Conservation (phyloP, 805 yeast species). For the Ogataea siamensis region DNA sequence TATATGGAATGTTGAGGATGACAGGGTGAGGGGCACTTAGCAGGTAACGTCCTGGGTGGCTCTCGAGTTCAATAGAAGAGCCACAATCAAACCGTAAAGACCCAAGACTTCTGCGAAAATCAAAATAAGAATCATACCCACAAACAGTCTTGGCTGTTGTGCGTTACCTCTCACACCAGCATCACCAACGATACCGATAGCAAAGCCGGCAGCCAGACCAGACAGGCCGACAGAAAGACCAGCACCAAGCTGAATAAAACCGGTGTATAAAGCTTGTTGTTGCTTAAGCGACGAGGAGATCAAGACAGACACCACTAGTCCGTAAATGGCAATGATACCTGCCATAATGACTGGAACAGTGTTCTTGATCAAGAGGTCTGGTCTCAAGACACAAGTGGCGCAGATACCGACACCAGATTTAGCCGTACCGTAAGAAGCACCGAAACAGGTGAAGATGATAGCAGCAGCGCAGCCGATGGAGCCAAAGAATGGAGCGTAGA, state of each 20-base stretch:
- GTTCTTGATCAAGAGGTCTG: conserved; percentile 89
- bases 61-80: conserved; percentile 94
- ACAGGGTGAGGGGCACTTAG: conserved; percentile 36
- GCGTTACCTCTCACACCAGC: conserved; percentile 99
- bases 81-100: conserved; percentile 89
- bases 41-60: conserved; percentile 90
- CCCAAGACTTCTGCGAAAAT: conserved; percentile 16
- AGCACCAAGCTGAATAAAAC: conserved; percentile 97
- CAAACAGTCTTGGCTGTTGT: conserved; percentile 97
- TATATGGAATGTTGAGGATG: conserved; percentile 8
- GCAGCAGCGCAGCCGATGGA: conserved; percentile 99
- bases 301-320: conserved; percentile 92
- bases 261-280: conserved; percentile 90
- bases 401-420: conserved; percentile 99
- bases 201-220: conserved; percentile 98
- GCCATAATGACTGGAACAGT: conserved; percentile 99
- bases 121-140: conserved; percentile 14
- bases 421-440: conserved; percentile 99
- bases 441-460: conserved; percentile 96
- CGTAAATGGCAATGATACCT: conserved; percentile 98
- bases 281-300: conserved; percentile 88
- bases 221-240: conserved; percentile 96
- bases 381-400: conserved; percentile 97
- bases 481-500: conserved; percentile 95
- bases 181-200: conserved; percentile 99